A percentile compares a stretch with the other conserved stretches of the same genome.
phyloP scores from a whole-genome alignment of 2,329 filamentous ascomycete genomes.

The Neofusicoccum laricinum region DNA sequence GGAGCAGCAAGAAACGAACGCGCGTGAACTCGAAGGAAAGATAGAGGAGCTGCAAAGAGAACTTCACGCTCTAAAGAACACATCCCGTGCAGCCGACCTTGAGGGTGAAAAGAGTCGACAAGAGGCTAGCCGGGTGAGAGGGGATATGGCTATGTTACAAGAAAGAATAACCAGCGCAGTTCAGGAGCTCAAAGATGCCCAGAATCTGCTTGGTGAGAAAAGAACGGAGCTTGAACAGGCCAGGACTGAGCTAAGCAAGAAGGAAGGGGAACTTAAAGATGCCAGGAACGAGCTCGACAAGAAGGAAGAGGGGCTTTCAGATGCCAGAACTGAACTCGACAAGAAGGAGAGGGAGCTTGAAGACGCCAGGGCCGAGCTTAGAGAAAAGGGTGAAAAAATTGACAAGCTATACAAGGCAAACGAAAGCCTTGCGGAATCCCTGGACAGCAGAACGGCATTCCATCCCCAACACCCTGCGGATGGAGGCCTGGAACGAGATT shows the following conservation, averaged over 20 bases:
- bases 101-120: background rate
- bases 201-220: no score
- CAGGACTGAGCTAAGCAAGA: no score
- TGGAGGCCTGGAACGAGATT: background rate
- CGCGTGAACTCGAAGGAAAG: background rate
- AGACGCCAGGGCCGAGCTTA: no score
- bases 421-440: background rate
- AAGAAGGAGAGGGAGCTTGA: no score
- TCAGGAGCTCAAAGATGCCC: background rate
- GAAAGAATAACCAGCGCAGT: background rate
- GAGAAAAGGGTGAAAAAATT: no score
- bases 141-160: background rate
- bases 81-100: background rate
- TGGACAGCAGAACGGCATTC: background rate
- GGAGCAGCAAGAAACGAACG: background rate
- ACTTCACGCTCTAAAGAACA: background rate
- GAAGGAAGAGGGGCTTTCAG: no score
- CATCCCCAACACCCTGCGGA: background rate
- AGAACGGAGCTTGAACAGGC: no score
- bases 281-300: no score
- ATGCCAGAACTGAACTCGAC: no score
- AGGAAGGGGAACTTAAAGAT: no score
- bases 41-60: background rate
- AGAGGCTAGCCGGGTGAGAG: background rate
- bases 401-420: no score